A percentile compares a stretch with the other conserved stretches of the same genome.
These are phyloP conservation scores for Zalerion maritima DNA, from an alignment of 495 filamentous ascomycete species.

Conservation along the genomic window DNA sequence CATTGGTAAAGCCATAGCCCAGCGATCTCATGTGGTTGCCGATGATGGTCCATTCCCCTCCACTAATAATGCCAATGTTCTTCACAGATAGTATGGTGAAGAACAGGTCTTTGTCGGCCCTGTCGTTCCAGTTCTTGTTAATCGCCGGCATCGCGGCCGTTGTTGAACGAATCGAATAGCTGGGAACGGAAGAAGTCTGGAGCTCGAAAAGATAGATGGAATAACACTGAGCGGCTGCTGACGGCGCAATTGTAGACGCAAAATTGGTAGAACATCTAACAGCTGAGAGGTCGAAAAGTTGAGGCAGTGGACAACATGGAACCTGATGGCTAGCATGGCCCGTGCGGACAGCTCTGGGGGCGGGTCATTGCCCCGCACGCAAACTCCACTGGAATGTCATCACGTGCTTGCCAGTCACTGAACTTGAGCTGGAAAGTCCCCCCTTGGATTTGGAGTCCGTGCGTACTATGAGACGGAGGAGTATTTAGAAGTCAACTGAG, in stretches of 20 bases:
- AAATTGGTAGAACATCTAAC: conserved; percentile 5
- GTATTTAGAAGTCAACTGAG: too few relatives aligned
- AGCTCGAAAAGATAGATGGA: neutral
- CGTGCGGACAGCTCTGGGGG: too few relatives aligned
- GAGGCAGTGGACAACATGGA: too few relatives aligned
- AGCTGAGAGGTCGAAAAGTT: conserved; percentile 9
- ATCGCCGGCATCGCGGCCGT: conserved; percentile 11
- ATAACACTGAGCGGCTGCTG: too few relatives aligned
- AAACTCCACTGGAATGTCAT: too few relatives aligned
- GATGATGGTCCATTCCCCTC: conserved; percentile 36
- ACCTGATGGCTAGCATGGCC: too few relatives aligned
- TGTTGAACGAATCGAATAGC: neutral
- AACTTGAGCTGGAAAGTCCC: too few relatives aligned
- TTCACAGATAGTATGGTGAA: conserved; percentile 40
- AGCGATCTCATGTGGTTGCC: conserved; percentile 34
- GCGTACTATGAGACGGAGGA: too few relatives aligned
- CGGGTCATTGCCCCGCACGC: too few relatives aligned
- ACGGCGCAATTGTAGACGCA: too few relatives aligned
- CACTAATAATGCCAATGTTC: conserved; percentile 39
- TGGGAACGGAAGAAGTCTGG: neutral
- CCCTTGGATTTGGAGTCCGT: too few relatives aligned
- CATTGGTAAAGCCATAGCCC: conserved; percentile 39
- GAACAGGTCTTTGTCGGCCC: conserved; percentile 38
- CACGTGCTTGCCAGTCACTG: too few relatives aligned
- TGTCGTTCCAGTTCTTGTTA: conserved; percentile 40